These are phyloP conservation scores for Phytophthora meadii DNA, from an alignment of 352 stramenopile genomes.

Conservation along the genomic window DNA sequence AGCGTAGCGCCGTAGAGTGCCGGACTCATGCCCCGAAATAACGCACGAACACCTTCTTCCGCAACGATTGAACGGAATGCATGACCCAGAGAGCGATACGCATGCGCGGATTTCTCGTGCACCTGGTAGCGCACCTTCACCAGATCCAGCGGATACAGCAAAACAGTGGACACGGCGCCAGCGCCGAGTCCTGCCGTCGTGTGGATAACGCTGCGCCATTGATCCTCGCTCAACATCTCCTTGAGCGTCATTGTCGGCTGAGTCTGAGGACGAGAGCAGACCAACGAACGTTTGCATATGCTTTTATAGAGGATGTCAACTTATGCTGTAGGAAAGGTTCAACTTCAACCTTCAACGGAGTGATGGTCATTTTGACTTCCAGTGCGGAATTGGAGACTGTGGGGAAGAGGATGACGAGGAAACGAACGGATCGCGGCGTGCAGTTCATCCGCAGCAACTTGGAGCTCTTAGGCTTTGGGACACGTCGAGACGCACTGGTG, in stretches of 20 bases:
- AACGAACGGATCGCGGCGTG: conserved; percentile 39
- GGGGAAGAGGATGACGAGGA: conserved; percentile 18
- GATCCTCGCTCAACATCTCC: conserved; percentile 61
- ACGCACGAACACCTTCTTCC: conserved; percentile 87
- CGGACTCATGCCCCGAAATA: conserved; percentile 96
- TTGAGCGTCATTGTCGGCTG: conserved; percentile 40
- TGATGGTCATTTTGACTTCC: conserved; percentile 27
- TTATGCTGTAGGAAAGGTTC: conserved; percentile 33
- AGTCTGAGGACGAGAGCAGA: conserved; percentile 17
- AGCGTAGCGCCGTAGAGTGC: conserved; percentile 95
- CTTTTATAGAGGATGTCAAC: conserved; percentile 1
- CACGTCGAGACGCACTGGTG: conserved; percentile 60
- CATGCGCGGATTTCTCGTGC: conserved; percentile 82
- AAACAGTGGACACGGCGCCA: conserved; percentile 78
- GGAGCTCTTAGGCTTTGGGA: conserved; percentile 78
- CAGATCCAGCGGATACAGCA: conserved; percentile 97
- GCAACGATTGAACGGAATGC: conserved; percentile 78
- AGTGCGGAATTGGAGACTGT: background rate
- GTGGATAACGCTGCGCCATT: conserved; percentile 76
- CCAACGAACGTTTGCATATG: conserved; percentile 13
- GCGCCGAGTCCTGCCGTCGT: conserved; percentile 74
- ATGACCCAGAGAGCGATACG: conserved; percentile 75
- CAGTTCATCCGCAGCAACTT: conserved; percentile 76
- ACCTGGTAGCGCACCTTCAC: conserved; percentile 98
- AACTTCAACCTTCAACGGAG: conserved; percentile 19